These are phyloP conservation scores for Parathielavia hyrcaniae DNA, from an alignment of 495 filamentous ascomycete genomes.

Conservation along the genomic window DNA sequence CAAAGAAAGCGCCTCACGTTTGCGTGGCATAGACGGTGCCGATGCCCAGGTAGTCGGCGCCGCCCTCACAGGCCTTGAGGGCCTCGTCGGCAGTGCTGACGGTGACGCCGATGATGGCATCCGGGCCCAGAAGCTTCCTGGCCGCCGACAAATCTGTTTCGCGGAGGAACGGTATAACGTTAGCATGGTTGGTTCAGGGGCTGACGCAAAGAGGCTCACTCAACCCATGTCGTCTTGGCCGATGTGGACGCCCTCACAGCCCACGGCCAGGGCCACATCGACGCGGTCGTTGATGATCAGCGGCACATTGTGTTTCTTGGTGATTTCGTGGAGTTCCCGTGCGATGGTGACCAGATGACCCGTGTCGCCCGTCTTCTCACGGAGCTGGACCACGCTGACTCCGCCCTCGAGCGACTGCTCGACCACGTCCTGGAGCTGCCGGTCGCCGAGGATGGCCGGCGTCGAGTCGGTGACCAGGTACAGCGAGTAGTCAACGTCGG, in stretches of 20 bases:
- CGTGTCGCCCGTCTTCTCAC: slow-evolving; percentile 82
- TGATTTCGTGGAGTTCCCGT: slow-evolving; percentile 63
- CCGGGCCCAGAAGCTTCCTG: slow-evolving; percentile 62
- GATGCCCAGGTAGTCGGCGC: slow-evolving; percentile 84
- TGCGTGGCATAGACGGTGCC: slow-evolving; percentile 80
- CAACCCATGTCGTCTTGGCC: slow-evolving; percentile 93
- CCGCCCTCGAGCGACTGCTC: slow-evolving; percentile 72
- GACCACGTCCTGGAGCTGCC: slow-evolving; percentile 67
- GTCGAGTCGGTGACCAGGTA: slow-evolving; percentile 95
- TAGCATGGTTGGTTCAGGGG: neutral
- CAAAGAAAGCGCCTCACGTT: slow-evolving; percentile 51
- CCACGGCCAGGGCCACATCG: slow-evolving; percentile 79
- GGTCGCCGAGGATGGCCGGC: slow-evolving; percentile 62
- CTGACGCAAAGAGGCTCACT: slow-evolving; percentile 21
- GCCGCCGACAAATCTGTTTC: slow-evolving; percentile 62
- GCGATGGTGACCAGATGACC: slow-evolving; percentile 63
- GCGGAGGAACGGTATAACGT: neutral
- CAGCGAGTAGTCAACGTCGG: slow-evolving; percentile 49
- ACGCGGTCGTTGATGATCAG: slow-evolving; percentile 94
- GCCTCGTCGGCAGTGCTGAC: slow-evolving; percentile 64
- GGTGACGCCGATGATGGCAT: slow-evolving; percentile 63
- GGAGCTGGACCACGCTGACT: slow-evolving; percentile 81
- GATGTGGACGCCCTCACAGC: slow-evolving; percentile 86
- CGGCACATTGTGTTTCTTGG: slow-evolving; percentile 61
- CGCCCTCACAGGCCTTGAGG: slow-evolving; percentile 55